phyloP scores from a whole-genome alignment of 75 land plant species.

The Gnetum montanum region DNA sequence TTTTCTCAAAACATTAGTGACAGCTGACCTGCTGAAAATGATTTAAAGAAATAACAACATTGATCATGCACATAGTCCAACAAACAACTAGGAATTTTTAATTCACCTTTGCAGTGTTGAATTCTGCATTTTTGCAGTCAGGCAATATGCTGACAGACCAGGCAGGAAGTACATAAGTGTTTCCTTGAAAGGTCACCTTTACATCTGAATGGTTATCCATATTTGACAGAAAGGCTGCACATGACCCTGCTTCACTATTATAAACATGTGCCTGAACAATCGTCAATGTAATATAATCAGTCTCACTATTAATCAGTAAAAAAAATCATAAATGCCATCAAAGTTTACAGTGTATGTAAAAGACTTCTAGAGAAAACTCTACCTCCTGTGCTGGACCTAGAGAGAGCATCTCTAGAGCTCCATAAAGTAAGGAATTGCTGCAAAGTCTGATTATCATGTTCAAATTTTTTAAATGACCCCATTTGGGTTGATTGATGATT shows the following conservation, averaged over 20 bases:
- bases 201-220: constrained; percentile 52
- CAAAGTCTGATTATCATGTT: constrained; percentile 32
- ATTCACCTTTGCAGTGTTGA: constrained; percentile 88
- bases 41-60: too few species aligned
- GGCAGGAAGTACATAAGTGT: constrained; percentile 63
- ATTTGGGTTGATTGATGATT: constrained; percentile 23
- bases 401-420: background rate
- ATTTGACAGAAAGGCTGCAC: constrained; percentile 96
- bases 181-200: constrained; percentile 44
- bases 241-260: constrained; percentile 14
- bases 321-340: too few species aligned
- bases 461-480: constrained; percentile 31
- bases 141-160: constrained; percentile 99
- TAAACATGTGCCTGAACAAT: constrained; percentile 2
- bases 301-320: too few species aligned
- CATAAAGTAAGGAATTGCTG: constrained; percentile 18
- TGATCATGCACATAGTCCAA: too few species aligned
- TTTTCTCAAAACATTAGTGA: too few species aligned
- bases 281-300: background rate
- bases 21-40: too few species aligned
- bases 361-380: too few species aligned
- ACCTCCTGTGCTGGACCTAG: constrained; percentile 10
- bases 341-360: too few species aligned
- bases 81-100: too few species aligned
- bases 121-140: constrained; percentile 73